Percentiles rank a stretch among this genome's conserved stretches.
Conservation (phyloP, 108 stramenopile species). For the Fragilaria crotonensis region DNA sequence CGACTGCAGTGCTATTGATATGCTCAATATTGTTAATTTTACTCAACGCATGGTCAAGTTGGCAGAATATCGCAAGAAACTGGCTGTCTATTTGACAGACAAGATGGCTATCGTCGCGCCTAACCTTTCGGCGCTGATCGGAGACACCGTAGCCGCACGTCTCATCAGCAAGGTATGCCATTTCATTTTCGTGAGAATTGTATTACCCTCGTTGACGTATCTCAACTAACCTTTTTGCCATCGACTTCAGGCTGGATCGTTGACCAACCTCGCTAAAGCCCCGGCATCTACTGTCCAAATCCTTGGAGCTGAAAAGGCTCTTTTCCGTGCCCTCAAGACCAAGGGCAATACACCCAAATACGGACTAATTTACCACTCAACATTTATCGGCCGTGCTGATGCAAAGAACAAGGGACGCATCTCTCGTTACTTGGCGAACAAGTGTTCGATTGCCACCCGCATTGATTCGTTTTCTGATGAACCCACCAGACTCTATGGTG, state of each 20-base stretch:
- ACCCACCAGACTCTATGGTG: slow-evolving; percentile 90
- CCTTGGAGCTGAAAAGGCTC: slow-evolving; percentile 99
- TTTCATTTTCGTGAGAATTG: neutral
- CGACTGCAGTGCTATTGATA: slow-evolving; percentile 96
- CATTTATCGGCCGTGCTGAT: slow-evolving; percentile 97
- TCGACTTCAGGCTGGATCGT: slow-evolving; percentile 74
- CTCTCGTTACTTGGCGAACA: slow-evolving; percentile 98
- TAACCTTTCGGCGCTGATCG: slow-evolving; percentile 95
- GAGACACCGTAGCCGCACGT: slow-evolving; percentile 97
- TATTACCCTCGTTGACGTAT: neutral
- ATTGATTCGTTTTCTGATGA: slow-evolving; percentile 97
- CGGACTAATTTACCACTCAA: slow-evolving; percentile 99
- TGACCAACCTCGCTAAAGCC: slow-evolving; percentile 97
- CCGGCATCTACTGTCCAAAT: slow-evolving; percentile 99
- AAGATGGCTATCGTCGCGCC: slow-evolving; percentile 98
- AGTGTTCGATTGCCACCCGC: slow-evolving; percentile 97
- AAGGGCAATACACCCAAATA: slow-evolving; percentile 99
- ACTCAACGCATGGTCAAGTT: slow-evolving; percentile 96
- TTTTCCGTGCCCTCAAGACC: slow-evolving; percentile 99
- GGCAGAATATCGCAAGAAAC: slow-evolving; percentile 93
- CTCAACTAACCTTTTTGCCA: neutral
- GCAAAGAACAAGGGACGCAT: slow-evolving; percentile 99
- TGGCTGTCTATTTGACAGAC: slow-evolving; percentile 84
- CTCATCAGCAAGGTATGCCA: slow-evolving; percentile 95
- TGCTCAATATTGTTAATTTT: slow-evolving; percentile 96